Evolutionary conservation across 2,329 filamentous ascomycete species (phyloP).

Genomic region (Colletotrichum chlorophyti): DNA sequence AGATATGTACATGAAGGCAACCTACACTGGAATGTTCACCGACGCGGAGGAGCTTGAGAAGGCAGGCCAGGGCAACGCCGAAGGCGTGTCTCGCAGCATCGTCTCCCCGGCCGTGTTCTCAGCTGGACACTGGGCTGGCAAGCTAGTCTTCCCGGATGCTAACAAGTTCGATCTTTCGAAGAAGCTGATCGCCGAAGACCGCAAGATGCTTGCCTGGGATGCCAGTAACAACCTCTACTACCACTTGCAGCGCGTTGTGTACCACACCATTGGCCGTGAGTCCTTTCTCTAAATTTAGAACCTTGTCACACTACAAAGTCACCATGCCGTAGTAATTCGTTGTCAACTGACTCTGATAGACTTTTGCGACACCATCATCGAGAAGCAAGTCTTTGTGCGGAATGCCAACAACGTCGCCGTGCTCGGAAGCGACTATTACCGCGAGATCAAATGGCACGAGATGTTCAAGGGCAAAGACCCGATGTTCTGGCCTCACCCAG

Average conservation of each 20-base stretch:
- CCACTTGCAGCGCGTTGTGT: slow-evolving; percentile 18
- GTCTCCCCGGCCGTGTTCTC: neutral
- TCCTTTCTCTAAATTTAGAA: neutral
- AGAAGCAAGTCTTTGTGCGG: slow-evolving; percentile 21
- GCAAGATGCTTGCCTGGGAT: slow-evolving; percentile 17
- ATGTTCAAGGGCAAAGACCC: slow-evolving; percentile 20
- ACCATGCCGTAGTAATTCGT: neutral
- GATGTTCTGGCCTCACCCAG: slow-evolving; percentile 29
- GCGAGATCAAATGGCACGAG: neutral
- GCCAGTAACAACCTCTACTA: slow-evolving; percentile 21
- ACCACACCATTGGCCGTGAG: slow-evolving; percentile 11
- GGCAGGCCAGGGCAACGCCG: neutral
- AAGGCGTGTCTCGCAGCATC: neutral
- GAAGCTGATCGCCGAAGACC: neutral
- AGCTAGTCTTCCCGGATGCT: neutral
- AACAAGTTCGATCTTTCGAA: neutral
- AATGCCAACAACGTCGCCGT: slow-evolving; percentile 12
- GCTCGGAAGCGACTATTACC: neutral
- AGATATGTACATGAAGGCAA: slow-evolving; percentile 12
- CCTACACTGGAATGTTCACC: slow-evolving; percentile 2
- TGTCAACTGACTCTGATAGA: neutral
- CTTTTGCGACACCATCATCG: slow-evolving; percentile 19
- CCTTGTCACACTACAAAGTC: neutral
- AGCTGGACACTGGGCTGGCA: slow-evolving; percentile 4
- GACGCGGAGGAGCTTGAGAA: neutral